phyloP scores from a whole-genome alignment of 495 filamentous ascomycete genomes.

The Coniosporium apollinis region DNA sequence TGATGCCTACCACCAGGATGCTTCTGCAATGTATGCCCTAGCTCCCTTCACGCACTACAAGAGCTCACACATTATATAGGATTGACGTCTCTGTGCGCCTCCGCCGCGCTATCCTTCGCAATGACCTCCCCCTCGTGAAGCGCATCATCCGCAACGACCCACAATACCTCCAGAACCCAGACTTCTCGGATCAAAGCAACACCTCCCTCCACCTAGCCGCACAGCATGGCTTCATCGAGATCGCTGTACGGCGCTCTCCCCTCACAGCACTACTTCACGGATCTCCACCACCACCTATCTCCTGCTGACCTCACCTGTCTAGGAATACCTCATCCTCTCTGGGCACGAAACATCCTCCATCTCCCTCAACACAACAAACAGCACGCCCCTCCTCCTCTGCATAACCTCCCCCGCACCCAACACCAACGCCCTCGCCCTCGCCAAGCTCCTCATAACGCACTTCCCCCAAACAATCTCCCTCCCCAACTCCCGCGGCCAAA shows the following conservation, averaged over 20 bases:
- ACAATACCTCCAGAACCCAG: slow-evolving; percentile 51
- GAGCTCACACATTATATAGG: slow-evolving; percentile 15
- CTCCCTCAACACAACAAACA: slow-evolving; percentile 49
- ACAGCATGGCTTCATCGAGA: slow-evolving; percentile 43
- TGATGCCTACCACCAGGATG: too few relatives aligned
- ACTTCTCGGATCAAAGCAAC: slow-evolving; percentile 42
- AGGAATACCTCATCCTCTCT: slow-evolving; percentile 22
- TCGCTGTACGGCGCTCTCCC: slow-evolving; percentile 26
- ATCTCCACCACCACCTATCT: too few relatives aligned
- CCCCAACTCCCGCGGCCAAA: too few relatives aligned
- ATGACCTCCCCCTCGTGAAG: slow-evolving; percentile 50
- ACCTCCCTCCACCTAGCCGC: slow-evolving; percentile 66
- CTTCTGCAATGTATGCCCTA: too few relatives aligned
- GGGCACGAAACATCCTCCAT: slow-evolving; percentile 34
- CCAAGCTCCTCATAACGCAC: slow-evolving; percentile 37
- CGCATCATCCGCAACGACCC: slow-evolving; percentile 59
- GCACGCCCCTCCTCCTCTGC: slow-evolving; percentile 59
- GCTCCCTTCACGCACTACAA: too few relatives aligned
- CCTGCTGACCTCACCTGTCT: too few relatives aligned
- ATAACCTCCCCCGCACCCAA: too few relatives aligned
- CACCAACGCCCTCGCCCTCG: slow-evolving; percentile 38
- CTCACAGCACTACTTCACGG: too few relatives aligned
- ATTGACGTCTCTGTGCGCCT: slow-evolving; percentile 24
- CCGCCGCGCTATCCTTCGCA: slow-evolving; percentile 45
- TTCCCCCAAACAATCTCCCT: too few relatives aligned